phyloP scores from a whole-genome alignment of 441 rosid genomes.

The Omphalea diandra region DNA sequence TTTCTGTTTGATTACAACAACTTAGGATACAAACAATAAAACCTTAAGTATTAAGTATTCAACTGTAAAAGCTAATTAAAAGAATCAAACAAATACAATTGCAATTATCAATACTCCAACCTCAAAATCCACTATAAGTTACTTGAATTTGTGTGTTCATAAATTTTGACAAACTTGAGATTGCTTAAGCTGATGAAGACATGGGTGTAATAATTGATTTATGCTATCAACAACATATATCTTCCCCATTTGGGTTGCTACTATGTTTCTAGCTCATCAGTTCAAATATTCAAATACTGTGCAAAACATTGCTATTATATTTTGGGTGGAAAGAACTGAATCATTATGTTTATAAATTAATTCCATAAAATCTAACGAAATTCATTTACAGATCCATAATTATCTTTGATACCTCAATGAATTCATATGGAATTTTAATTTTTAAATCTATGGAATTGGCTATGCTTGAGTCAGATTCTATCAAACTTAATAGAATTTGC shows the following conservation, averaged over 20 bases:
- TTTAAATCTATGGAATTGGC: no score
- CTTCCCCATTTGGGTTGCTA: background rate
- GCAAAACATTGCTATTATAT: no score
- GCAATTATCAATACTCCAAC: background rate
- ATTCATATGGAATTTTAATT: no score
- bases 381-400: no score
- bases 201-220: background rate
- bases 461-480: no score
- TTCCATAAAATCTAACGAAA: no score
- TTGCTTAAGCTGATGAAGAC: background rate
- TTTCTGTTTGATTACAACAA: background rate
- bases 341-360: no score
- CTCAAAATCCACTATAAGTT: background rate
- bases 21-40: background rate
- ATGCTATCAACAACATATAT: background rate
- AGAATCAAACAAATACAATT: background rate
- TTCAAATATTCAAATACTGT: no score
- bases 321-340: no score
- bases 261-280: no score
- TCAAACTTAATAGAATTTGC: no score
- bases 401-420: no score
- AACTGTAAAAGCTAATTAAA: background rate
- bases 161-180: background rate
- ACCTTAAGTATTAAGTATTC: background rate
- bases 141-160: background rate